Conservation (phyloP, 305 asterid species). For the Solanum hybrid region DNA sequence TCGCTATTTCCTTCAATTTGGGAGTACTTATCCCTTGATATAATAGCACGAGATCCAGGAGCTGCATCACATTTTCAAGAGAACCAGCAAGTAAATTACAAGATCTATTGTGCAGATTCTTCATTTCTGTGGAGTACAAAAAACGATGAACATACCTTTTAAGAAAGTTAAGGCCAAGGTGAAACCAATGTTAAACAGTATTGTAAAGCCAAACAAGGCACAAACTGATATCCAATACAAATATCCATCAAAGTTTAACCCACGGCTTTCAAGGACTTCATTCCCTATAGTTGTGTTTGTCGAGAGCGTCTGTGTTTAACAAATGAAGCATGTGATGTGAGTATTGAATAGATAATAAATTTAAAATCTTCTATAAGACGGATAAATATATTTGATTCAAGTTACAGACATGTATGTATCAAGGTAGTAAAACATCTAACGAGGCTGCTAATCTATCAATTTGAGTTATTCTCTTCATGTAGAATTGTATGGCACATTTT, state of each 20-base stretch:
- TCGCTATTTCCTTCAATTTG: constrained; percentile 14
- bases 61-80: constrained; percentile 21
- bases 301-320: constrained; percentile 4
- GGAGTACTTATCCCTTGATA: constrained; percentile 30
- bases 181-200: constrained; percentile 50
- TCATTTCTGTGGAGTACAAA: background rate
- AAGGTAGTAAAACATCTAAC: background rate
- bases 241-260: constrained; percentile 37
- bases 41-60: constrained; percentile 31
- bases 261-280: constrained; percentile 47
- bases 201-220: constrained; percentile 42
- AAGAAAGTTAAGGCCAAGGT: constrained; percentile 46
- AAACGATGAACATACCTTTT: constrained; percentile 29
- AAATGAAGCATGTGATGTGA: background rate
- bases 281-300: constrained; percentile 47
- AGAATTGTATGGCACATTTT: background rate
- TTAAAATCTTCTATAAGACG: background rate
- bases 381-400: background rate
- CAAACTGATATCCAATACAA: constrained; percentile 51
- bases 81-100: background rate
- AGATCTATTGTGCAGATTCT: background rate
- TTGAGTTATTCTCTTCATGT: background rate
- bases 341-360: background rate
- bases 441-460: background rate
- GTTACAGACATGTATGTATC: background rate